phyloP scores from a whole-genome alignment of 192 early-diverging fungal genomes.

The Dispira simplex region DNA sequence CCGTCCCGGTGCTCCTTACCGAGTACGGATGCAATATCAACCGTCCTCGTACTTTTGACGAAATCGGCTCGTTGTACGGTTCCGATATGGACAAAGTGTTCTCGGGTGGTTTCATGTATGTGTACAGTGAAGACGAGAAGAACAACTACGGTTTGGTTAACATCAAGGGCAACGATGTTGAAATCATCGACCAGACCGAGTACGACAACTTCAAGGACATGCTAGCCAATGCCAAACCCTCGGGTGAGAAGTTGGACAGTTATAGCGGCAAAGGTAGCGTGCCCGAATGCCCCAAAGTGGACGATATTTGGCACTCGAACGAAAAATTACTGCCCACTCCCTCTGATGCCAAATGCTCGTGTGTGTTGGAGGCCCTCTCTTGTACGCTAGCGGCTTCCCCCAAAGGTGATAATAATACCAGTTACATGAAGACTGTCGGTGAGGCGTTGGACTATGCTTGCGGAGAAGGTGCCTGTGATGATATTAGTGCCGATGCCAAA shows the following conservation, averaged over 20 bases:
- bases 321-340: constrained; percentile 43
- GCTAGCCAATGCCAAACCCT: constrained; percentile 31
- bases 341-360: constrained; percentile 38
- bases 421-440: constrained; percentile 19
- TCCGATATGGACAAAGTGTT: constrained; percentile 44
- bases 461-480: constrained; percentile 19
- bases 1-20: constrained; percentile 49
- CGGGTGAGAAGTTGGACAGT: constrained; percentile 35
- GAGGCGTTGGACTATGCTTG: constrained; percentile 24
- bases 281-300: constrained; percentile 26
- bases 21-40: constrained; percentile 68
- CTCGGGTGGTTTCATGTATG: constrained; percentile 62
- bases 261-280: constrained; percentile 24
- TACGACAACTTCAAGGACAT: constrained; percentile 43
- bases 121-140: constrained; percentile 48
- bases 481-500: constrained; percentile 17
- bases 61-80: constrained; percentile 50
- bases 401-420: constrained; percentile 11
- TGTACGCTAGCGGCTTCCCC: constrained; percentile 26
- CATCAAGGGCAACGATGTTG: constrained; percentile 25
- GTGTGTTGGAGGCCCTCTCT: constrained; percentile 40
- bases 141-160: constrained; percentile 60
- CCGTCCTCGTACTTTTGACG: constrained; percentile 46
- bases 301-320: constrained; percentile 35
- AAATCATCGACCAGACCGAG: constrained; percentile 28